Evolutionary conservation across 352 stramenopile genomes (phyloP).

Genomic region (Pythium insidiosum): DNA sequence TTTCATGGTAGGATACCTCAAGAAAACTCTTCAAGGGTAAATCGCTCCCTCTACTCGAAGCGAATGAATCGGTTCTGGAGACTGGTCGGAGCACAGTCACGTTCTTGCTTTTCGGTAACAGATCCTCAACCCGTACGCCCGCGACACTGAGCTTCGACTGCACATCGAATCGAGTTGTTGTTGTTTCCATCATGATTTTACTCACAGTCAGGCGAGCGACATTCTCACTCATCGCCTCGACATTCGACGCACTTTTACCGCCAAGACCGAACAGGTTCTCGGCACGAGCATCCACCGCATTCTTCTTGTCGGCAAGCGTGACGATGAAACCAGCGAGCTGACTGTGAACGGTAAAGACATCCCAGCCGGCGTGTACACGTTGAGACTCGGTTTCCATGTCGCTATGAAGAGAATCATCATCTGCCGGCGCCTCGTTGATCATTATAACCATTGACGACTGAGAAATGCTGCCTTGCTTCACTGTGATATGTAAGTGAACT

Average conservation of each 20-base stretch:
- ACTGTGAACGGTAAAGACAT: constrained; percentile 53
- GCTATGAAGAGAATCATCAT: constrained; percentile 7
- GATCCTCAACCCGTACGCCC: constrained; percentile 66
- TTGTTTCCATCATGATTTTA: constrained; percentile 48
- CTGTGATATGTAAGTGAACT: constrained; percentile 37
- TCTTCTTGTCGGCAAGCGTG: constrained; percentile 65
- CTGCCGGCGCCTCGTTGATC: constrained; percentile 27
- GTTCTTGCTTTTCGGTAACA: constrained; percentile 55
- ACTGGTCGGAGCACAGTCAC: constrained; percentile 57
- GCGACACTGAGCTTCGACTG: constrained; percentile 61
- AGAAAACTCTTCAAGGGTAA: constrained; percentile 69
- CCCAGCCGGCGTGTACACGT: constrained; percentile 31
- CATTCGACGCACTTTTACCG: too few relatives aligned
- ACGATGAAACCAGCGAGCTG: constrained; percentile 65
- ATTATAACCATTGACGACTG: constrained; percentile 65
- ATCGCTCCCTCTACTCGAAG: too few relatives aligned
- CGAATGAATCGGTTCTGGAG: constrained; percentile 7
- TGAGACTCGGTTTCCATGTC: too few relatives aligned
- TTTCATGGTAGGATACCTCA: constrained; percentile 56
- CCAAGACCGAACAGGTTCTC: too few relatives aligned
- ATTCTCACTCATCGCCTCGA: constrained; percentile 18
- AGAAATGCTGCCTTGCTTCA: constrained; percentile 71
- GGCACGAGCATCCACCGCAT: too few relatives aligned
- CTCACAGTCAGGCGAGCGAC: constrained; percentile 66
- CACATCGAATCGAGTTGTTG: constrained; percentile 27